Conservation (phyloP, 306 rosid species). For the Rosa multiflora region DNA sequence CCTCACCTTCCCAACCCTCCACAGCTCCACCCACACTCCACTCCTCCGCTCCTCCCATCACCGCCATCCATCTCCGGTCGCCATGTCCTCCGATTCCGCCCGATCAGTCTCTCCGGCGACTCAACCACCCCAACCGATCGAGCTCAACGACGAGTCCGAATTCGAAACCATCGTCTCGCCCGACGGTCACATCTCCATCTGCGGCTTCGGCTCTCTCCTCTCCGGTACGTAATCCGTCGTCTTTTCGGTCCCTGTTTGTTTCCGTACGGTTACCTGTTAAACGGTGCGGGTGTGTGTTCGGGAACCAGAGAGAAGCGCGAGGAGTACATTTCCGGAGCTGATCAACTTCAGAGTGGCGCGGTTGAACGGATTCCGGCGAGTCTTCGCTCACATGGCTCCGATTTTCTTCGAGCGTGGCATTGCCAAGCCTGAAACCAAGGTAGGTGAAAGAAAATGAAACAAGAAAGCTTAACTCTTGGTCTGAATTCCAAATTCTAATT, state of each 20-base stretch:
- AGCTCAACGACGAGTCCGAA: constrained; percentile 55
- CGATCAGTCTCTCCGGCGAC: constrained; percentile 22
- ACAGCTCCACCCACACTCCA: not conserved
- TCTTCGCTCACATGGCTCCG: constrained; percentile 80
- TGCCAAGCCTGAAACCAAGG: constrained; percentile 91
- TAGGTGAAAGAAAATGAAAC: constrained; percentile 1
- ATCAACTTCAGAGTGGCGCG: constrained; percentile 64
- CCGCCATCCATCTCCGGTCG: constrained; percentile 25
- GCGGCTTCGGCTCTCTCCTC: constrained; percentile 96
- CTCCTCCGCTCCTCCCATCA: constrained; percentile 9
- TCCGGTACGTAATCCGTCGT: constrained; percentile 49
- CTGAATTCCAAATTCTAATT: not conserved
- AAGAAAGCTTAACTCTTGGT: not conserved
- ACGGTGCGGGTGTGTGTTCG: not conserved
- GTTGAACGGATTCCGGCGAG: constrained; percentile 73
- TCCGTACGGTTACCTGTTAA: not conserved
- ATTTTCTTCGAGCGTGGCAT: constrained; percentile 92
- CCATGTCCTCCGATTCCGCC: constrained; percentile 33
- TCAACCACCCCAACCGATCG: constrained; percentile 17
- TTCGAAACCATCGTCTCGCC: constrained; percentile 45
- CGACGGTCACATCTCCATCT: constrained; percentile 61
- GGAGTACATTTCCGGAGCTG: constrained; percentile 88
- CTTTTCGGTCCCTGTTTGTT: not conserved
- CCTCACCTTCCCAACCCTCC: not conserved
- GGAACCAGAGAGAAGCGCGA: constrained; percentile 69